Conservation (phyloP, 2,329 filamentous ascomycete species). For the Aspergillus aculeatus region DNA sequence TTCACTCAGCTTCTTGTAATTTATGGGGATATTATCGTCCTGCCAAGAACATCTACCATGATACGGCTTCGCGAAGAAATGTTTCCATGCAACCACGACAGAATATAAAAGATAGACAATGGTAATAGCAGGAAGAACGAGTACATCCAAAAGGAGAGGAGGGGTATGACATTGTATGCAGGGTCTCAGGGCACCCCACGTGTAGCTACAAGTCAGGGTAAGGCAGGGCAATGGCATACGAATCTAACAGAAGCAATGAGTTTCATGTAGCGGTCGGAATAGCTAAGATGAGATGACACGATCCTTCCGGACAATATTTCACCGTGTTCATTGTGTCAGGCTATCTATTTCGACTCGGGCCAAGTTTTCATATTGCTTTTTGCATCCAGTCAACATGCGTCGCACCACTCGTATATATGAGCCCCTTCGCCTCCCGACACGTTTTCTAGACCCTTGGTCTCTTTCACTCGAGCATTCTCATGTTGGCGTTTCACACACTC, state of each 20-base stretch:
- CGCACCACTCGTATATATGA: not conserved
- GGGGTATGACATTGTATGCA: not conserved
- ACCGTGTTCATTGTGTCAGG: too few relatives aligned
- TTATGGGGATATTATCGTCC: too few relatives aligned
- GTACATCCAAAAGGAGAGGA: not conserved
- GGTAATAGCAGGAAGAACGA: too few relatives aligned
- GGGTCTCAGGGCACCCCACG: not conserved
- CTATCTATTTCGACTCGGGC: not conserved
- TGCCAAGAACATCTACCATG: too few relatives aligned
- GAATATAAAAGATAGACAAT: too few relatives aligned
- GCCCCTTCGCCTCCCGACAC: too few relatives aligned
- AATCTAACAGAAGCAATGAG: not conserved
- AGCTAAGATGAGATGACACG: too few relatives aligned
- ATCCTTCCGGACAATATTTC: too few relatives aligned
- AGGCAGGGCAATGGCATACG: not conserved
- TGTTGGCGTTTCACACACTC: not conserved
- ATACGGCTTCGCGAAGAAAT: too few relatives aligned
- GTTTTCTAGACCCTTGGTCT: too few relatives aligned
- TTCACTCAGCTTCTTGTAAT: not conserved
- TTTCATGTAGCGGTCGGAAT: too few relatives aligned
- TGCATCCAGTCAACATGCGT: not conserved
- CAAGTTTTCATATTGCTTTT: not conserved
- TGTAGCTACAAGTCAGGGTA: not conserved
- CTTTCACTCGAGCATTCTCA: not conserved
- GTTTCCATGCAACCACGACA: too few relatives aligned